Base-by-base conservation (phyloP, 495 filamentous ascomycete genomes). In the Penicillium goetzii region DNA sequence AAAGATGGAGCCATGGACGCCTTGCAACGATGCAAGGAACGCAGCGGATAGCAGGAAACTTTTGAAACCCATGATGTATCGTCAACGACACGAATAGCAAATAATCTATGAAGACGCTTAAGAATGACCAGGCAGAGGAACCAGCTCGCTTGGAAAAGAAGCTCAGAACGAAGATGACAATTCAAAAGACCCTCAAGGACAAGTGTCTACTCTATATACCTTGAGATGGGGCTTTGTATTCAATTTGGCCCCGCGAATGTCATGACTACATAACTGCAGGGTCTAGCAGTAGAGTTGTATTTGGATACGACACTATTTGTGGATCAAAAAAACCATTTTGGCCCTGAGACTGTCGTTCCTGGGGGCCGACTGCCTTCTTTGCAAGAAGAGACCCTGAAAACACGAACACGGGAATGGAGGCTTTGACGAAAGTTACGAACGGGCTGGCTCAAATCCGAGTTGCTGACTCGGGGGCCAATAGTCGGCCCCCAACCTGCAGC, bases 21-120 rank as follows among this genome's bases (percentile, higher is more conserved):
- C 47, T 41, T 52, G 58, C 58, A 60, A 9, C 23, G 33, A 60
- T 6, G 58, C 58, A 52, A 60, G 28, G 11, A 52, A 34, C 14
- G 45, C 58, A 15, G 32, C 34, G 4, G 58, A 40, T 5, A 51
- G 34, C 15, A 60, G 8, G n/a, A 60, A 38, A 47, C 30, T 40
- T 28, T 60, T 60, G 9, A 52, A 25, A 19, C 33, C 47, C 32
- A 52, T 51, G 17, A 8, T 52, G 45, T 36, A 55, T 55, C 32
- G 52, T 55, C 32, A 55, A 54, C 30, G n/a, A 21, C 17, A 55
- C 17, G 4, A 19, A 1, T 12, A 33, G 17, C 17, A 30, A 25
- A 25, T 23, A 47, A 11, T 47, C 43, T 33, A 36, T 55, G n/a
- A 32, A 55, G 19, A 23, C 21, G 43, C 43, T 47, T 6, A 25